Conservation (phyloP, 2,329 filamentous ascomycete genomes). For the Phyllosticta citriasiana region DNA sequence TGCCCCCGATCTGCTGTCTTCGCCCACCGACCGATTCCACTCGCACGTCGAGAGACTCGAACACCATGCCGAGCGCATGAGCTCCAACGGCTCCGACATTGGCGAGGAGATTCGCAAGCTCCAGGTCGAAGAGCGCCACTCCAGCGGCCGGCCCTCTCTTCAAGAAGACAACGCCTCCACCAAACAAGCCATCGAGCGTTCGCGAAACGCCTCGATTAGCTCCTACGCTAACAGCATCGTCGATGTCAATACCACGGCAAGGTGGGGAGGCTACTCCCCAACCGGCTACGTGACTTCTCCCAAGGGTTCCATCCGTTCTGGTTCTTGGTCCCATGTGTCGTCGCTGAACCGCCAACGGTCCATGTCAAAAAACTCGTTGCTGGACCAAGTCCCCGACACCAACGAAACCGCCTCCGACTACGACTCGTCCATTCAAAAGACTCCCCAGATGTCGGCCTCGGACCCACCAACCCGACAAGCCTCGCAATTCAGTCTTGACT, state of each 20-base stretch:
- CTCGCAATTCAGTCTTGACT: slow-evolving; percentile 22
- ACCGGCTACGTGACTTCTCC: slow-evolving; percentile 59
- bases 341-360: slow-evolving; percentile 27
- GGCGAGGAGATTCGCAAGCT: slow-evolving; percentile 67
- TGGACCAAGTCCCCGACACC: slow-evolving; percentile 32
- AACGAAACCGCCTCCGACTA: slow-evolving; percentile 18
- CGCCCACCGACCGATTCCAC: slow-evolving; percentile 50
- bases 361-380: slow-evolving; percentile 30
- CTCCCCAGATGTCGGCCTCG: neutral
- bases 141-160: slow-evolving; percentile 53
- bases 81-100: slow-evolving; percentile 61
- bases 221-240: slow-evolving; percentile 52
- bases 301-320: slow-evolving; percentile 48
- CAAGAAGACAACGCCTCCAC: neutral
- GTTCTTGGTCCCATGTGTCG: slow-evolving; percentile 30
- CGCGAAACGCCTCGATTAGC: slow-evolving; percentile 32
- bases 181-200: slow-evolving; percentile 18
- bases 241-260: slow-evolving; percentile 56
- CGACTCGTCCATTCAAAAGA: slow-evolving; percentile 4
- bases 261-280: slow-evolving; percentile 61
- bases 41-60: slow-evolving; percentile 66
- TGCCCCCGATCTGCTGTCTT: slow-evolving; percentile 49
- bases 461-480: slow-evolving; percentile 4
- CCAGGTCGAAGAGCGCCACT: slow-evolving; percentile 60
- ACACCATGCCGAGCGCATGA: slow-evolving; percentile 64